A percentile compares a stretch with the other conserved stretches of the same genome.
Conservation (phyloP, 2,329 filamentous ascomycete genomes). For the Phoma sp. region DNA sequence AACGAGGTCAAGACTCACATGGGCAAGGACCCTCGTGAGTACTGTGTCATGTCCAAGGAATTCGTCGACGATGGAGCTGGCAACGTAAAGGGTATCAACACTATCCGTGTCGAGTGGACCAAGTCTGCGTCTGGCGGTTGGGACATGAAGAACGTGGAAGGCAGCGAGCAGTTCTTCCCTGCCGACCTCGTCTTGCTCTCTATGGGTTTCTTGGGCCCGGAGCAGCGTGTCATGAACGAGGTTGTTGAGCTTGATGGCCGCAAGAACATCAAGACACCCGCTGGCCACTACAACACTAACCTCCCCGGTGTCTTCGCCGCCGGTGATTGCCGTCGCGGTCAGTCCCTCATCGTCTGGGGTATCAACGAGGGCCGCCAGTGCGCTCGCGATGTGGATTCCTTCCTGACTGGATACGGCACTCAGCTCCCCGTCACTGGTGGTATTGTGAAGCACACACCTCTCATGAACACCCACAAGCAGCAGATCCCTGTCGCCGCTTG, state of each 20-base stretch:
- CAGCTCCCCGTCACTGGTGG: constrained; percentile 88
- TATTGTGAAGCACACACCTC: constrained; percentile 70
- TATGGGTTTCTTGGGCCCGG: constrained; percentile 96
- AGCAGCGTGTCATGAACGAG: constrained; percentile 85
- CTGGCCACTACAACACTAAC: constrained; percentile 88
- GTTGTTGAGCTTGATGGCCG: constrained; percentile 88
- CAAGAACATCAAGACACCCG: constrained; percentile 94
- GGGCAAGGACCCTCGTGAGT: constrained; percentile 94
- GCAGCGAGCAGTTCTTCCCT: constrained; percentile 93
- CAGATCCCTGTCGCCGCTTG: constrained; percentile 12
- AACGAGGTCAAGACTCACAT: constrained; percentile 95
- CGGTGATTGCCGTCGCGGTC: constrained; percentile 91
- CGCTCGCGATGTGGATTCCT: constrained; percentile 89
- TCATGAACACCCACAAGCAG: constrained; percentile 34
- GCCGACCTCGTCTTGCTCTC: constrained; percentile 92
- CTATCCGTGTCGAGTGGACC: constrained; percentile 93
- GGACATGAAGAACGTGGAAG: constrained; percentile 98
- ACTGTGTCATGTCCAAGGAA: constrained; percentile 97
- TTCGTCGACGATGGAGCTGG: constrained; percentile 89
- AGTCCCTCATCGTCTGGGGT: constrained; percentile 96
- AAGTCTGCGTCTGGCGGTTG: constrained; percentile 87
- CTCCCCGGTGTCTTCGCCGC: constrained; percentile 89
- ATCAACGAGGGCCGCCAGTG: constrained; percentile 97
- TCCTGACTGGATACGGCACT: constrained; percentile 76
- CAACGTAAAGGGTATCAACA: constrained; percentile 94